Percentiles rank a stretch among this genome's conserved stretches.
Evolutionary conservation across 169 alveolate species (phyloP).

Genomic region (Plasmodium chabaudi): DNA sequence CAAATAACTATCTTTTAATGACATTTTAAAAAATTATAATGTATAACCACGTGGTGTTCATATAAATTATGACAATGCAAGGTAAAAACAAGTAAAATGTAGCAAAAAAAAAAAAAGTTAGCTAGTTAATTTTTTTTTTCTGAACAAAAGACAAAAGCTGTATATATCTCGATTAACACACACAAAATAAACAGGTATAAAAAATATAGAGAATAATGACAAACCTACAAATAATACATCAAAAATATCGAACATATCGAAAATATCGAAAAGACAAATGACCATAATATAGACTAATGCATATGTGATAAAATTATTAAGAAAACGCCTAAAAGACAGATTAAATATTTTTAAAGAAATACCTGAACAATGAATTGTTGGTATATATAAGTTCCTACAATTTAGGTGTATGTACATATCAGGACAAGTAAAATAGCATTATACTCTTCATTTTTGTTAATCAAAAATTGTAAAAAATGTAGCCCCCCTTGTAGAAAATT

Average conservation of each 20-base stretch:
- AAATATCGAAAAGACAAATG: too few relatives aligned
- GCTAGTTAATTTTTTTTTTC: not conserved
- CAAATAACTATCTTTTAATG: constrained; percentile 3
- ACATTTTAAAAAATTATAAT: not conserved
- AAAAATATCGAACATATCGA: too few relatives aligned
- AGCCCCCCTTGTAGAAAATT: too few relatives aligned
- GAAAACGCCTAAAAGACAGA: too few relatives aligned
- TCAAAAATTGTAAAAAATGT: too few relatives aligned
- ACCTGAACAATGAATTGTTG: not conserved
- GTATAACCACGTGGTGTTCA: not conserved
- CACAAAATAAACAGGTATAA: not conserved
- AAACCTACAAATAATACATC: too few relatives aligned
- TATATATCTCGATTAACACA: not conserved
- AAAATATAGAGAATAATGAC: not conserved
- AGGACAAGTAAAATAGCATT: not conserved
- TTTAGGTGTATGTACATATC: not conserved
- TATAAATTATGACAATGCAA: constrained; percentile 13
- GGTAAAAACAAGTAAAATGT: constrained; percentile 8
- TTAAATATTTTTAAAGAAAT: not conserved
- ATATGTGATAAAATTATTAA: too few relatives aligned
- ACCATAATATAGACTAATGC: too few relatives aligned
- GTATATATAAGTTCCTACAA: not conserved
- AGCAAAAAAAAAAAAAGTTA: constrained; percentile 1
- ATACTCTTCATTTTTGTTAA: too few relatives aligned
- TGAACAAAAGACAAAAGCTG: not conserved